Base-by-base conservation (phyloP, 768 basidiomycete species). In the Boletus coccyginus region DNA sequence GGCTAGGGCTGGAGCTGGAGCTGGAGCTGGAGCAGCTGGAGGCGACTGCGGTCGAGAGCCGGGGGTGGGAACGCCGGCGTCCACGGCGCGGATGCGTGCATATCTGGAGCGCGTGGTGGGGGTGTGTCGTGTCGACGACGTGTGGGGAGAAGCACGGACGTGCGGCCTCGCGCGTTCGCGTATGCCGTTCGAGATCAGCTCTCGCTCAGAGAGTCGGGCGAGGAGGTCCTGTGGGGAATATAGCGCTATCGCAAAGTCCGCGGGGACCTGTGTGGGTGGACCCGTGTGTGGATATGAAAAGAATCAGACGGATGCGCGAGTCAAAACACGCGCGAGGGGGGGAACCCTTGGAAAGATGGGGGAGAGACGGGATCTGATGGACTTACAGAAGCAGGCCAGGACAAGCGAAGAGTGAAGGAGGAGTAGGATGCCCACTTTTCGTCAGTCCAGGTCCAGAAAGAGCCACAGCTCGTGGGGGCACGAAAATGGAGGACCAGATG, bases 381-480 rank as follows among this genome's bases (percentile, higher is more conserved):
- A 76, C 82, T 61, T 61, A 84, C 83, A 17, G 74, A 79, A 50
- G 82, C 82, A 46, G 82, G 75, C 81, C 81, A 84, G 31, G 83
- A 84, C 12, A 79, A 46, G 42, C 82, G 74, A 39, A 84, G 70
- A 3, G 83, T 82, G 58, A 81, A 83, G 27, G 76, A 75, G 36
- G 69, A 56, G 63, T 77, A 75, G 7, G 66, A 55, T 8, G 53
- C 65, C 81, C 82, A 83, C 29, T 52, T 60, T 16, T 62, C 59
- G 56, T 66, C 67, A n/a, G 56, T 77, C 76, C 45, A 81, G 65
- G 65, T 82, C 74, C 5, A 84, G 74, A 13, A 67, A 58, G 32
- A 82, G 55, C 81, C 82, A 84, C 19, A 78, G 60, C 56, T 80
- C 77, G 57, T 82, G 71, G 13, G 74, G 73, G 59, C 77, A 79